Percentiles rank a stretch among this genome's conserved stretches.
Evolutionary conservation across 768 basidiomycete genomes (phyloP).

Genomic region (Suillus clintonianus): DNA sequence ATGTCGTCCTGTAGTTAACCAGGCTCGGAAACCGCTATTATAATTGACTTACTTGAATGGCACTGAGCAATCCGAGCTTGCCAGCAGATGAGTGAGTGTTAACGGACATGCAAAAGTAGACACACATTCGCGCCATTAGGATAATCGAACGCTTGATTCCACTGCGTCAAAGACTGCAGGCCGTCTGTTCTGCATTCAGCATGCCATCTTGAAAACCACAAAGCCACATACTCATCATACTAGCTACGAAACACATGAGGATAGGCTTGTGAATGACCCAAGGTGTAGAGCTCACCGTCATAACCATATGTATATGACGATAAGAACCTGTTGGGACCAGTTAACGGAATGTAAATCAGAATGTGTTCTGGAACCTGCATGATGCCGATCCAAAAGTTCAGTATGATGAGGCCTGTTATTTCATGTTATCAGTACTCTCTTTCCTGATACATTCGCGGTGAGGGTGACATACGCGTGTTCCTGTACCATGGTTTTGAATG

Average conservation of each 20-base stretch:
- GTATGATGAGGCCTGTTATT: conserved; percentile 48
- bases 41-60: conserved; percentile 35
- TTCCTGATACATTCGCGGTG: too few species aligned
- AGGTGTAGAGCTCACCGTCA: conserved; percentile 25
- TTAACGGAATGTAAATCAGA: neutral
- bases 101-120: neutral
- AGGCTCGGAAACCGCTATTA: conserved; percentile 12
- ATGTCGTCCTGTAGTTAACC: neutral
- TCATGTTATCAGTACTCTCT: neutral
- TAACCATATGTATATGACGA: conserved; percentile 40
- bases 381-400: conserved; percentile 67
- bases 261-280: neutral
- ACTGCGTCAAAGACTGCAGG: conserved; percentile 38
- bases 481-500: conserved; percentile 72
- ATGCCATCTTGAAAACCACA: neutral
- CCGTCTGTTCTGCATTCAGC: conserved; percentile 28
- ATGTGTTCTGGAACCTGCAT: conserved; percentile 40
- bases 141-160: conserved; percentile 35
- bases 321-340: conserved; percentile 27
- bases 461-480: conserved; percentile 54
- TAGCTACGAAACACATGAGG: conserved; percentile 17
- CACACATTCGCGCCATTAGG: conserved; percentile 32
- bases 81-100: neutral
- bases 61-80: conserved; percentile 37
- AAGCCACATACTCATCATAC: conserved; percentile 40